phyloP scores from a whole-genome alignment of 495 filamentous ascomycete genomes.

The Aspergillus cavernicola region DNA sequence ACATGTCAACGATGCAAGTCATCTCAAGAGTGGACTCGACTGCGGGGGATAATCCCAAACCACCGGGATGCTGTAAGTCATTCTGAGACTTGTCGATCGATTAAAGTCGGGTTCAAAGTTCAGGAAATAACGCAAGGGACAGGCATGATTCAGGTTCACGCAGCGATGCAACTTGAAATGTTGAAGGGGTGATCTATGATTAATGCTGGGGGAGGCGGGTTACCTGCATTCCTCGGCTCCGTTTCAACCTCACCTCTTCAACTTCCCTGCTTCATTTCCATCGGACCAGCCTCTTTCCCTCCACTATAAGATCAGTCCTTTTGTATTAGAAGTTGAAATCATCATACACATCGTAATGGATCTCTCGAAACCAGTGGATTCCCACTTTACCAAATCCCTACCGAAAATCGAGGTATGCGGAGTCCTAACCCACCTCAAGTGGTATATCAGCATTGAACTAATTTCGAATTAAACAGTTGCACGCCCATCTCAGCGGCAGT shows the following conservation, averaged over 20 bases:
- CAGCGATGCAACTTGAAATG: neutral
- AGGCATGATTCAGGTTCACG: too few relatives aligned
- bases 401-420: constrained; percentile 41
- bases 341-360: constrained; percentile 16
- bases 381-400: constrained; percentile 29
- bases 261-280: constrained; percentile 28
- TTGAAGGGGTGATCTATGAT: neutral
- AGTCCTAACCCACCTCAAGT: neutral
- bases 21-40: constrained; percentile 1
- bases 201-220: neutral
- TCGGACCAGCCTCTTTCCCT: constrained; percentile 23
- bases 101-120: too few relatives aligned
- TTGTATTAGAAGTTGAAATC: neutral
- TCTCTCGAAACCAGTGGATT: constrained; percentile 26
- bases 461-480: constrained; percentile 52
- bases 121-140: too few relatives aligned
- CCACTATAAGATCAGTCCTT: constrained; percentile 10
- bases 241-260: constrained; percentile 26
- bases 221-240: constrained; percentile 13
- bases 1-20: constrained; percentile 1
- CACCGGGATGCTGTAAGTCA: neutral
- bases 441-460: neutral
- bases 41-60: neutral
- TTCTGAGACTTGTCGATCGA: neutral
- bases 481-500: constrained; percentile 80